Conservation (phyloP, 2,329 filamentous ascomycete species). For the Waltergamsia citrina region DNA sequence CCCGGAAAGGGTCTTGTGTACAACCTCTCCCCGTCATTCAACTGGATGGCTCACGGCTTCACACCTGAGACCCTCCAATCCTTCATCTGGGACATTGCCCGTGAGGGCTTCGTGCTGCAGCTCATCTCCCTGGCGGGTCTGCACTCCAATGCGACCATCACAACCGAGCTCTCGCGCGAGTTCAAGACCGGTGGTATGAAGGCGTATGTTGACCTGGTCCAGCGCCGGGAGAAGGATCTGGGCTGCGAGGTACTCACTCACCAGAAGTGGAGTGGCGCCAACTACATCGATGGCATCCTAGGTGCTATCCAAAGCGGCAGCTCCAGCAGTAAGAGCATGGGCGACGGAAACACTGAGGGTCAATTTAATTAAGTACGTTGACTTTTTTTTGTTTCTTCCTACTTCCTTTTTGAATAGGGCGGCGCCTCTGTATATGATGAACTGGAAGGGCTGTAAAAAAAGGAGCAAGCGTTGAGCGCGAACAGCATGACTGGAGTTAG, state of each 20-base stretch:
- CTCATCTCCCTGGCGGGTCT: slow-evolving; percentile 57
- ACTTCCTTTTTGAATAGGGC: too few relatives aligned
- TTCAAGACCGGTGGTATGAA: slow-evolving; percentile 94
- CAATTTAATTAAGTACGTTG: slow-evolving; percentile 36
- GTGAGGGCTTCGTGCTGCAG: slow-evolving; percentile 70
- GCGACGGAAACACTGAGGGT: slow-evolving; percentile 82
- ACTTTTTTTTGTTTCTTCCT: not conserved
- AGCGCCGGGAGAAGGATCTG: slow-evolving; percentile 80
- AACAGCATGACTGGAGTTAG: too few relatives aligned
- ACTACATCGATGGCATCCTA: slow-evolving; percentile 79
- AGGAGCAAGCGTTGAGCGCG: too few relatives aligned
- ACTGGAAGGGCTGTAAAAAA: too few relatives aligned
- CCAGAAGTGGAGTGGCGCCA: slow-evolving; percentile 70
- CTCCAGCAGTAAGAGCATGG: slow-evolving; percentile 86
- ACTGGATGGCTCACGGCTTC: slow-evolving; percentile 97
- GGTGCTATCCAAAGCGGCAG: slow-evolving; percentile 88
- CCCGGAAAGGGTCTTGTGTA: slow-evolving; percentile 90
- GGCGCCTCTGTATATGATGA: too few relatives aligned
- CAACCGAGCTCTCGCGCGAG: slow-evolving; percentile 64
- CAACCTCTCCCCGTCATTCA: slow-evolving; percentile 94
- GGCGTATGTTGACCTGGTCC: slow-evolving; percentile 91
- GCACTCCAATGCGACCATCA: slow-evolving; percentile 55
- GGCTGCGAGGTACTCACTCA: slow-evolving; percentile 90
- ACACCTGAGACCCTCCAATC: slow-evolving; percentile 70
- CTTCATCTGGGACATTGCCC: slow-evolving; percentile 94